A percentile compares a stretch with the other conserved stretches of the same genome.
These are phyloP conservation scores for Cladosporium sp. DNA, from an alignment of 2,329 filamentous ascomycete species.

Conservation along the genomic window DNA sequence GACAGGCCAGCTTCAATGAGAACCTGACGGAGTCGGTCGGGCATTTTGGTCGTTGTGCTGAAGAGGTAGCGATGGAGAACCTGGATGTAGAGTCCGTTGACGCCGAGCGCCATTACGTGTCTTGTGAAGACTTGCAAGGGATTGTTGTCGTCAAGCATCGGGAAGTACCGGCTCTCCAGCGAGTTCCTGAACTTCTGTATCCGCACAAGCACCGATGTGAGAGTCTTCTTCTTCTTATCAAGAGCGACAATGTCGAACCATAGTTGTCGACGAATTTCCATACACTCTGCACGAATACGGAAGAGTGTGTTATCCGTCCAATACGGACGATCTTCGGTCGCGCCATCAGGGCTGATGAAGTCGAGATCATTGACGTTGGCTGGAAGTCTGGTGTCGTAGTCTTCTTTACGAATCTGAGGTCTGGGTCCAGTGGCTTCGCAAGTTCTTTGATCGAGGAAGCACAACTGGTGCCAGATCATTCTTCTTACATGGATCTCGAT, in stretches of 20 bases:
- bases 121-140: conserved; percentile 62
- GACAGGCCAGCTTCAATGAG: conserved; percentile 58
- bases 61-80: conserved; percentile 65
- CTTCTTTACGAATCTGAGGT: conserved; percentile 66
- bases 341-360: conserved; percentile 43
- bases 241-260: conserved; percentile 66
- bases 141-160: conserved; percentile 55
- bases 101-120: conserved; percentile 61
- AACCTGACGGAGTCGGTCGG: conserved; percentile 60
- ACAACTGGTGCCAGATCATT: conserved; percentile 73
- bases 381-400: conserved; percentile 70
- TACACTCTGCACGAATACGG: conserved; percentile 67
- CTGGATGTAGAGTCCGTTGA: conserved; percentile 62
- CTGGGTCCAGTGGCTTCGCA: conserved; percentile 70
- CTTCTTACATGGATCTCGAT: conserved; percentile 69
- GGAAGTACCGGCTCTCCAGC: conserved; percentile 63
- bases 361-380: conserved; percentile 66
- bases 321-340: conserved; percentile 44
- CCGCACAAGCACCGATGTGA: conserved; percentile 63
- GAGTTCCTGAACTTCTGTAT: conserved; percentile 64
- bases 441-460: conserved; percentile 70
- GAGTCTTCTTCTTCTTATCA: conserved; percentile 56
- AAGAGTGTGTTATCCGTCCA: conserved; percentile 68
- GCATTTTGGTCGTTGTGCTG: conserved; percentile 47
- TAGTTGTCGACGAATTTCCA: conserved; percentile 66